Evolutionary conservation across 1,139 yeast genomes (phyloP), one percentile per base, ranked within the genome.

Genomic region (Pneumocystis carinii): DNA sequence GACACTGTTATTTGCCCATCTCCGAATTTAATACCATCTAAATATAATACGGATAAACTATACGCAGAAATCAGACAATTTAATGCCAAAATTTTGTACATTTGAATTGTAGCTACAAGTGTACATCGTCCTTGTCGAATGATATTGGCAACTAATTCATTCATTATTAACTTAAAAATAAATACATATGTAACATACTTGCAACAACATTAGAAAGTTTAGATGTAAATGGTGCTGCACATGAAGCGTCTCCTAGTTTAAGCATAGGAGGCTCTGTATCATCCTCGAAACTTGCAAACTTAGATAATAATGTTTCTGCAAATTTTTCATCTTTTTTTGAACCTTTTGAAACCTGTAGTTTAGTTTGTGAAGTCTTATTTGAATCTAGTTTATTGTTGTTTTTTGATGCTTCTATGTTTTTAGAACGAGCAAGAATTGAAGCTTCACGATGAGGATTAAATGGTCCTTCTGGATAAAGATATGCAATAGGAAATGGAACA

Each of bases 81-180:
- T 77, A 92, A 81, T 0, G 99, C 98, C 73, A 92, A 79, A 71
- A 92, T 92, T 79, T 92, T 92, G 81, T 94, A 94, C 98, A 92
- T 94, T 77, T 92, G 98, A 72, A 92, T 90, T 27, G 98, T 92
- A 17, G 97, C 90, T 64, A 94, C 97, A 70, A 92, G 80, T 12
- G 99, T 96, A 79, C 96, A 89, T 77, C 99, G 90, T 69, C 99
- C 99, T 80, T 94, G 97, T 76, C 99, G 90, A 70, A 92, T 83
- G 69, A 92, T 88, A 72, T 90, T 86, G 63, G 96, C 87, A 65
- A 94, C 55, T 48, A 48, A 48, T 48, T 24, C 15, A 48, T 24
- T 7, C 3, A 17, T 19, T 48, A 24, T 24, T 10, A 24, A 19
- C 8, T 15, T 19, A 12, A 37, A 37, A n/a, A 8, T n/a, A 48